Conservation (phyloP, 805 yeast genomes). For the Candida golubevii region DNA sequence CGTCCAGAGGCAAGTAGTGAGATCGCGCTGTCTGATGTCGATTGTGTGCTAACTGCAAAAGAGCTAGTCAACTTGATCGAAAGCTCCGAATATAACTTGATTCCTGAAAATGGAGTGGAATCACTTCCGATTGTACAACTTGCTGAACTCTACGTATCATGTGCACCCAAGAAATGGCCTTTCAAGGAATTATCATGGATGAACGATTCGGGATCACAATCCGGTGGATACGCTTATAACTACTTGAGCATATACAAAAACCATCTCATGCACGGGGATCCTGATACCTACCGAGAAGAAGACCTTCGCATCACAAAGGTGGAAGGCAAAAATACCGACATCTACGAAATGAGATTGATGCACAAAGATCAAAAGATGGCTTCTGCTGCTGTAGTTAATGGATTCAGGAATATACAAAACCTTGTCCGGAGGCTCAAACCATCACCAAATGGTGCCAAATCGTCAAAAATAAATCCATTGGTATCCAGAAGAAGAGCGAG, state of each 20-base stretch:
- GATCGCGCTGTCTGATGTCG: slow-evolving; percentile 56
- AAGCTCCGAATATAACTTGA: slow-evolving; percentile 41
- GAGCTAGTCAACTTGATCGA: slow-evolving; percentile 73
- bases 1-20: slow-evolving; percentile 51
- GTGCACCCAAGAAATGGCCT: slow-evolving; percentile 64
- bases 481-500: slow-evolving; percentile 45
- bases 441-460: slow-evolving; percentile 14
- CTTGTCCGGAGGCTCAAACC: slow-evolving; percentile 76
- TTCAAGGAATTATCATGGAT: slow-evolving; percentile 58
- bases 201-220: slow-evolving; percentile 70
- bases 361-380: slow-evolving; percentile 37
- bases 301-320: slow-evolving; percentile 35
- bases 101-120: slow-evolving; percentile 16
- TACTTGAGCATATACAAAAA: slow-evolving; percentile 46
- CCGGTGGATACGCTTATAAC: slow-evolving; percentile 86
- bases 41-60: slow-evolving; percentile 89
- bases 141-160: slow-evolving; percentile 21
- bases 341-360: slow-evolving; percentile 61
- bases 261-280: slow-evolving; percentile 18
- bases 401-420: slow-evolving; percentile 92
- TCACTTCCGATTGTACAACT: slow-evolving; percentile 2
- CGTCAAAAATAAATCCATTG: slow-evolving; percentile 28
- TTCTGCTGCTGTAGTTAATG: slow-evolving; percentile 69
- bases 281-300: slow-evolving; percentile 13
- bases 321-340: slow-evolving; percentile 72